Base-by-base conservation (phyloP, 2,329 filamentous ascomycete genomes). In the Elsinoe arachidis region DNA sequence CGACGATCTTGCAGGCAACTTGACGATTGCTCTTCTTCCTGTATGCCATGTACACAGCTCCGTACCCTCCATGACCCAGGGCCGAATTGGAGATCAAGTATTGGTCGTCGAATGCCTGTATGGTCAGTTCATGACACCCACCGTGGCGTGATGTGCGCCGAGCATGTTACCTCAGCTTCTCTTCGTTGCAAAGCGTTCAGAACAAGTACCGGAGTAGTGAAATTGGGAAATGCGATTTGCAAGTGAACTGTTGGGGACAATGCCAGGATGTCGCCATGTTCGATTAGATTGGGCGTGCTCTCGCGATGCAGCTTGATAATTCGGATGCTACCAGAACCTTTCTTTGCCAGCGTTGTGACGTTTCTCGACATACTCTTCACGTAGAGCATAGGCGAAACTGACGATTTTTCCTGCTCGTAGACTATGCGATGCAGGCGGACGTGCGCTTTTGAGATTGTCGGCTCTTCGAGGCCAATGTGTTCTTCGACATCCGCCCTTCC, bases 1-100 rank as follows among this genome's bases (percentile, higher is more conserved):
- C 43, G 54, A 87, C 73, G 7, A 88, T 69, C 64, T 90, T 89
- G 73, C 86, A 90, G 10, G 84, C 85, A 17, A 88, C 62, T 63
- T 89, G 86, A 57, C 75, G 76, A 37, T 76, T 74, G 0, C 78
- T 80, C 5, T 67, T 68, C 21, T 72, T 67, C 14, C 87, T 76
- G 2, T 77, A 66, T 4, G 78, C 81, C 9, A 84, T 71, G 57
- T 79, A 76, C 2, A 86, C 79, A 41, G 70, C 70, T 7, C 79
- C 80, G 64, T 76, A 76, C 1, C 72, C 74, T 5, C 83, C 83
- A 34, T 69, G 64, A 3, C 83, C 83, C 21, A 86, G 71, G 2
- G 75, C 65, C 9, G 77, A 76, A 39, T 74, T 66, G 1, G 72
- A 78, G 26, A 86, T 69, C 2, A 68, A 63, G 62, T 77, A 85